These are phyloP conservation scores for Zea luxurians DNA, from an alignment of 176 grass and related monocot genomes.

Conservation along the genomic window DNA sequence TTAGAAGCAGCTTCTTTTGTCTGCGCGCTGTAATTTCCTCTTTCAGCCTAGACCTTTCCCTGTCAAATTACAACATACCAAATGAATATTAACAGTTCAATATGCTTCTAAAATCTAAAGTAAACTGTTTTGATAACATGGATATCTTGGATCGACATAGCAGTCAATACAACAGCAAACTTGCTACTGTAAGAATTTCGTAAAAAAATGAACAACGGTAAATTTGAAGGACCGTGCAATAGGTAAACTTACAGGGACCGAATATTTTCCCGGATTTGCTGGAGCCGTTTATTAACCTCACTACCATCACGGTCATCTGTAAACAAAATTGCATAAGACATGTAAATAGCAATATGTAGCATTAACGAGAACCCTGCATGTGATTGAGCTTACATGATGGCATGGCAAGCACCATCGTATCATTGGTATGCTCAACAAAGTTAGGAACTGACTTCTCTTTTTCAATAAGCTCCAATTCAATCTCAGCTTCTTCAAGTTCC, in stretches of 20 bases:
- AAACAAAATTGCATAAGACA: slow-evolving; percentile 40
- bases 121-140: not conserved
- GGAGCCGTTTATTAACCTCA: slow-evolving; percentile 61
- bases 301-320: slow-evolving; percentile 63
- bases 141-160: slow-evolving; percentile 1
- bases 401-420: slow-evolving; percentile 39
- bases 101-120: slow-evolving; percentile 8
- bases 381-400: slow-evolving; percentile 43
- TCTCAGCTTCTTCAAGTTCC: slow-evolving; percentile 96
- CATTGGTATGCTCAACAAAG: slow-evolving; percentile 29
- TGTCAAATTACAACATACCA: slow-evolving; percentile 38
- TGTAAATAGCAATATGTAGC: slow-evolving; percentile 18
- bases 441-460: slow-evolving; percentile 56
- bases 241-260: slow-evolving; percentile 69
- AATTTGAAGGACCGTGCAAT: slow-evolving; percentile 24
- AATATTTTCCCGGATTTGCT: slow-evolving; percentile 72
- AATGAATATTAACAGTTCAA: slow-evolving; percentile 1
- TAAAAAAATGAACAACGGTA: slow-evolving; percentile 1
- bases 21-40: slow-evolving; percentile 80
- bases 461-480: slow-evolving; percentile 87
- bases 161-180: slow-evolving; percentile 21
- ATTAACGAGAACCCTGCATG: slow-evolving; percentile 7
- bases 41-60: slow-evolving; percentile 80
- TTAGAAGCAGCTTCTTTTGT: slow-evolving; percentile 89
- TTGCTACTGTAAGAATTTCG: not conserved